Base-by-base conservation (phyloP, 2,329 filamentous ascomycete genomes). In the Stachybotrys chlorohalonatus region DNA sequence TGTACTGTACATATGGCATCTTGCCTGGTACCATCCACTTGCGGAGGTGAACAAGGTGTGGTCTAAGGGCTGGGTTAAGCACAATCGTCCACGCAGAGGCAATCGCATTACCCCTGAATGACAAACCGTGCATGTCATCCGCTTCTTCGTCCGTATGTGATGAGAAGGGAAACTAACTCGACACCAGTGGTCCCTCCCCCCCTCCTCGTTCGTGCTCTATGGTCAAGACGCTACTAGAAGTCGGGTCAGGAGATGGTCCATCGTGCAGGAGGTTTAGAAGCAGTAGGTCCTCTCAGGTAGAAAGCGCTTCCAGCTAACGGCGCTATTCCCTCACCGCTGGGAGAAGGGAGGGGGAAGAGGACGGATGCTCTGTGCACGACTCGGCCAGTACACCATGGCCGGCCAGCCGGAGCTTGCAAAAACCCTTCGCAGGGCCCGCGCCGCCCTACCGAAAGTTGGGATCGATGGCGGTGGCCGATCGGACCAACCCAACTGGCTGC, bases 161-260 rank as follows among this genome's bases (percentile, higher is more conserved):
- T 42, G 36, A 5, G 6, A 42, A 42, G 36, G 24, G 24, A 24
- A 24, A 4, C 24, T 24, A 24, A 24, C 24, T 24, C 24, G 24
- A 24, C 24, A 24, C 24, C 24, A 24, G 24, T 24, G 24, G 24
- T 24, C 24, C 24, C 24, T 24, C 24, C 24, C 24, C 24, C 24
- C 24, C 24, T 4, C 24, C 24, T 24, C 24, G 24, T 24, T 42
- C 36, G 13, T 42, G 36, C 13, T 42, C 13, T 24, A 24, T 42
- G 36, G 36, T 42, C 36, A 42, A 42, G 36, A 42, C 36, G 36
- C 36, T 42, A 42, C 24, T 24, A 24, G 52, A 47, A 50, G 42
- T 52, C 46, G 32, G 47, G 49, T 53, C 48, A 11, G 2, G n/a
- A n/a, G 39, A 17, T 6, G 54, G 16, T 54, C 55, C 42, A 52